Evolutionary conservation across 306 rosid species (phyloP).

Genomic region (Acmispon strigosus): DNA sequence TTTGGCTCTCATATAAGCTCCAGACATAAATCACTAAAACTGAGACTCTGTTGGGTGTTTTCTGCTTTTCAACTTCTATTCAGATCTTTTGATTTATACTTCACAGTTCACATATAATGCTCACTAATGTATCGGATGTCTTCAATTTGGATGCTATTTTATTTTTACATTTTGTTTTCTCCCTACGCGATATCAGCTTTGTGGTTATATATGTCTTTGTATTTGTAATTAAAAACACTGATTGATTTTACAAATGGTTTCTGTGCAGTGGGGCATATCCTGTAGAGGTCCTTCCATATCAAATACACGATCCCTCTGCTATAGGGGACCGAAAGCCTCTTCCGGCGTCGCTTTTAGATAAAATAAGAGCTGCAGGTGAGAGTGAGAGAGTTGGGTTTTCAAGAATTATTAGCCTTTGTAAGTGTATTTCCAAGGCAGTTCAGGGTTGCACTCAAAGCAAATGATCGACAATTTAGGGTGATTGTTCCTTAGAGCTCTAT

Average conservation of each 20-base stretch:
- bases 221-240: background rate
- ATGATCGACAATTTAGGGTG: slow-evolving; percentile 12
- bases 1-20: background rate
- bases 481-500: slow-evolving; percentile 4
- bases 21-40: background rate
- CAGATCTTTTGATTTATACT: background rate
- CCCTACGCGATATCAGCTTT: background rate
- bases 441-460: slow-evolving; percentile 20
- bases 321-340: slow-evolving; percentile 17
- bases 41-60: background rate
- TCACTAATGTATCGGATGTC: background rate
- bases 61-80: background rate
- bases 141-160: background rate
- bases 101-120: background rate
- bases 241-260: slow-evolving; percentile 24
- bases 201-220: background rate
- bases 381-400: slow-evolving; percentile 44
- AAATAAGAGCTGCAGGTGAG: slow-evolving; percentile 42
- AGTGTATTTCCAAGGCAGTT: slow-evolving; percentile 44
- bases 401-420: slow-evolving; percentile 63
- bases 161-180: background rate
- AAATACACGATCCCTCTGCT: slow-evolving; percentile 26
- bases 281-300: slow-evolving; percentile 55
- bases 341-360: slow-evolving; percentile 32
- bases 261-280: slow-evolving; percentile 80